These are phyloP conservation scores for Colletotrichum sp. DNA, from an alignment of 2,329 filamentous ascomycete species.

Conservation along the genomic window DNA sequence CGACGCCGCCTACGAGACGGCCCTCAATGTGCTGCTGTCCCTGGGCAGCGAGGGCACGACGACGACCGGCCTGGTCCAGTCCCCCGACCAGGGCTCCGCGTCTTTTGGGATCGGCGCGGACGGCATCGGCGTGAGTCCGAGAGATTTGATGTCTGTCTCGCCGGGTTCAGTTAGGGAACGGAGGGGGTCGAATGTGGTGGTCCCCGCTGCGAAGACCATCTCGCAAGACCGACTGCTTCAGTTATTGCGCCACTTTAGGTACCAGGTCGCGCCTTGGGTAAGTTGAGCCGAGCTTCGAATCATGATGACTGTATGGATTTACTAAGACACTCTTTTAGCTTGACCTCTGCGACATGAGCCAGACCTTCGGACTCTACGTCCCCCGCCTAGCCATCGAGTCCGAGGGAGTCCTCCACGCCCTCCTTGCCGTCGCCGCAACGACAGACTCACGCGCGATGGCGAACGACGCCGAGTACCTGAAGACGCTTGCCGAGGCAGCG, in stretches of 20 bases:
- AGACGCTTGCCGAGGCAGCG: background rate
- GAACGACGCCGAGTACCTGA: background rate
- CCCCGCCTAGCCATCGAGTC: constrained; percentile 33
- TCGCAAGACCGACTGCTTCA: constrained; percentile 25
- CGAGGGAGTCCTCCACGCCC: constrained; percentile 26
- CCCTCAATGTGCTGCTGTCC: constrained; percentile 35
- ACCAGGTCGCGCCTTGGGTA: constrained; percentile 51
- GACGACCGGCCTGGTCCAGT: background rate
- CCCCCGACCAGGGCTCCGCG: background rate
- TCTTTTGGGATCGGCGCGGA: background rate
- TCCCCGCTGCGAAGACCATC: background rate
- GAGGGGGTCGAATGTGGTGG: background rate
- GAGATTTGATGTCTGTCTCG: constrained; percentile 4
- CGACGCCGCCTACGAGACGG: constrained; percentile 32
- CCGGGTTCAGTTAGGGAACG: background rate
- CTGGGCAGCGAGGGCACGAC: constrained; percentile 30
- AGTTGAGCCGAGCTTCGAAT: background rate
- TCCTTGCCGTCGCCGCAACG: constrained; percentile 25
- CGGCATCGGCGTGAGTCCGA: background rate
- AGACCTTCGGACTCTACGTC: constrained; percentile 43
- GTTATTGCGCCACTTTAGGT: constrained; percentile 47
- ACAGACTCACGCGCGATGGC: background rate
- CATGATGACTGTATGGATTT: background rate
- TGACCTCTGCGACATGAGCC: constrained; percentile 45
- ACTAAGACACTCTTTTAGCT: constrained; percentile 29